These are phyloP conservation scores for Letharia lupina DNA, from an alignment of 495 filamentous ascomycete species.

Conservation along the genomic window DNA sequence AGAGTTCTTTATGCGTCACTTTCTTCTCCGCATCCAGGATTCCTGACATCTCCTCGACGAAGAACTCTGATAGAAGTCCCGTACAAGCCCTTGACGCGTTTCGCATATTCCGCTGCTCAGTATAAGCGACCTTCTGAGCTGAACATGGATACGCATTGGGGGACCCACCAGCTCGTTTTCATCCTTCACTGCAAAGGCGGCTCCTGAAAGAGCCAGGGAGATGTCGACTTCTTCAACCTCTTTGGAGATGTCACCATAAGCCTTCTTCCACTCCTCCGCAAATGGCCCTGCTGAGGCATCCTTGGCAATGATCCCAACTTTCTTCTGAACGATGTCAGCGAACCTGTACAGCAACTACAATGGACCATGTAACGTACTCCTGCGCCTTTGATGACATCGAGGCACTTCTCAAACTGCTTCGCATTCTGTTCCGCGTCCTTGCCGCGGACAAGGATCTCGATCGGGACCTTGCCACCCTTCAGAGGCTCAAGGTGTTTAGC, in stretches of 20 bases:
- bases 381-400: conserved; percentile 74
- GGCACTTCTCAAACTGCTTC: conserved; percentile 73
- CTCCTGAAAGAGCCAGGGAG: conserved; percentile 64
- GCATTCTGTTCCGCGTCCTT: conserved; percentile 86
- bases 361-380: conserved; percentile 51
- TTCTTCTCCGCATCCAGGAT: conserved; percentile 94
- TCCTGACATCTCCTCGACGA: conserved; percentile 94
- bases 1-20: conserved; percentile 77
- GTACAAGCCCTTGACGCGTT: conserved; percentile 88
- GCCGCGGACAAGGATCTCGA: conserved; percentile 80
- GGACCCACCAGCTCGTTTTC: conserved; percentile 70
- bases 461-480: conserved; percentile 80
- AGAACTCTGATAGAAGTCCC: conserved; percentile 85
- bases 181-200: conserved; percentile 90
- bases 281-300: conserved; percentile 81
- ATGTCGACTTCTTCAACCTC: conserved; percentile 89
- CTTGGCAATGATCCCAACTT: conserved; percentile 77
- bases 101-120: conserved; percentile 68
- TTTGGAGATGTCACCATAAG: conserved; percentile 63
- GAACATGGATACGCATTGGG: not conserved
- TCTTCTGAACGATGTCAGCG: conserved; percentile 54
- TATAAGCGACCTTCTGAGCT: conserved; percentile 12
- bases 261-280: conserved; percentile 89
- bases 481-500: conserved; percentile 89
- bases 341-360: not conserved